Evolutionary conservation across 2,329 filamentous ascomycete species (phyloP).

Genomic region (Blumeria graminis): DNA sequence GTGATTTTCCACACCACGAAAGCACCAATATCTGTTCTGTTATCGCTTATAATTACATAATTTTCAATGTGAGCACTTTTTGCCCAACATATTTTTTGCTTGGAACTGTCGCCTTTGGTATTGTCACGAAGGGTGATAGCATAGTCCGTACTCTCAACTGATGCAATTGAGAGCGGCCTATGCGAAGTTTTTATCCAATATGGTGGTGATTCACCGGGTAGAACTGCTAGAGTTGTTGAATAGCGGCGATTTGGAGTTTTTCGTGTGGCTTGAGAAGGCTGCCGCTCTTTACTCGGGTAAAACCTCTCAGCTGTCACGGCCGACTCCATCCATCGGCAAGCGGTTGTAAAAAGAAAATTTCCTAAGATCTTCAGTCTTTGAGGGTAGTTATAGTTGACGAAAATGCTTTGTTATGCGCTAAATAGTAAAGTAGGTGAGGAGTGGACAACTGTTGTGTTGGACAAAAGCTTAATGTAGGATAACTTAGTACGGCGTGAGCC

Average conservation of each 20-base stretch:
- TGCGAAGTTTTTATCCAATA: slow-evolving; percentile 18
- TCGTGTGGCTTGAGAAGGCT: no score
- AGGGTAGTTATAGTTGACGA: no score
- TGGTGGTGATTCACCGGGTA: slow-evolving; percentile 13
- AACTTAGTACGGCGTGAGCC: no score
- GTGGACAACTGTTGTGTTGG: no score
- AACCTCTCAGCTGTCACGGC: background rate
- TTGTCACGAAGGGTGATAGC: slow-evolving; percentile 39
- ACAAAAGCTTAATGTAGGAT: no score
- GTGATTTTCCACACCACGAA: slow-evolving; percentile 90
- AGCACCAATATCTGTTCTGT: slow-evolving; percentile 29
- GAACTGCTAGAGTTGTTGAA: no score
- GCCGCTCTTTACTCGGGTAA: no score
- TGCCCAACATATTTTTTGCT: slow-evolving; percentile 37
- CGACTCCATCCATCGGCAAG: background rate
- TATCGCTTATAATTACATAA: slow-evolving; percentile 24
- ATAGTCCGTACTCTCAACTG: slow-evolving; percentile 22
- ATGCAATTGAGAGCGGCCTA: slow-evolving; percentile 20
- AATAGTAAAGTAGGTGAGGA: no score
- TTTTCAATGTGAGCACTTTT: slow-evolving; percentile 35
- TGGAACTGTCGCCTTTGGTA: slow-evolving; percentile 20
- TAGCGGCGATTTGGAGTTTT: no score
- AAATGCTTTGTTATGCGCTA: no score
- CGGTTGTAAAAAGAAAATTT: background rate
- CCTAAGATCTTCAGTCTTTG: background rate